Conservation (phyloP, 106 monocot genomes). For the Dendrobium chrysotoxum region DNA sequence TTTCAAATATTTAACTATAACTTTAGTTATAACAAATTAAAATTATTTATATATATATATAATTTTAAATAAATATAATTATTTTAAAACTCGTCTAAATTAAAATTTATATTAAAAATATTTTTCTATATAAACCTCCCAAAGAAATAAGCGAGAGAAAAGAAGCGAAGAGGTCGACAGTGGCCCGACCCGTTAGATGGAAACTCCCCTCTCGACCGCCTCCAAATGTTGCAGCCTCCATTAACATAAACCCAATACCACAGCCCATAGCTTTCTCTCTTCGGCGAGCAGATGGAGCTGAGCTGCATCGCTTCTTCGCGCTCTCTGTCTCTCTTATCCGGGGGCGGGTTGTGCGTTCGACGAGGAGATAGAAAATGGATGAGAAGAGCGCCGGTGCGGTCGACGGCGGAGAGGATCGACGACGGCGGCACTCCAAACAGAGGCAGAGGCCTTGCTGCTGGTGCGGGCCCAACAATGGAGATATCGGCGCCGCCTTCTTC, state of each 20-base stretch:
- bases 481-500: conserved; percentile 15
- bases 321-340: conserved; percentile 4
- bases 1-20: too few species aligned
- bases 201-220: not conserved
- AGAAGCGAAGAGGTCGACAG: not conserved
- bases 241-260: not conserved
- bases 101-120: too few species aligned
- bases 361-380: not conserved
- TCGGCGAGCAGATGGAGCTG: conserved; percentile 21
- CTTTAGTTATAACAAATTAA: too few species aligned
- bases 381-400: not conserved
- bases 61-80: too few species aligned
- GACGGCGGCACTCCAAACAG: conserved; percentile 10
- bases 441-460: conserved; percentile 24
- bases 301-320: conserved; percentile 15
- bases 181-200: not conserved
- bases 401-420: conserved; percentile 32
- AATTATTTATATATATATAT: too few species aligned
- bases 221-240: not conserved
- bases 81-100: too few species aligned
- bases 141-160: not conserved
- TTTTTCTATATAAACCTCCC: too few species aligned
- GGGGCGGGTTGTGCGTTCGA: conserved; percentile 1
- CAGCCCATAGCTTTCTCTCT: not conserved
- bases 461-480: conserved; percentile 16